Percentiles rank a stretch among this genome's conserved stretches.
These are phyloP conservation scores for Amylostereum chailletii DNA, from an alignment of 1,284 basidiomycete genomes.

Conservation along the genomic window DNA sequence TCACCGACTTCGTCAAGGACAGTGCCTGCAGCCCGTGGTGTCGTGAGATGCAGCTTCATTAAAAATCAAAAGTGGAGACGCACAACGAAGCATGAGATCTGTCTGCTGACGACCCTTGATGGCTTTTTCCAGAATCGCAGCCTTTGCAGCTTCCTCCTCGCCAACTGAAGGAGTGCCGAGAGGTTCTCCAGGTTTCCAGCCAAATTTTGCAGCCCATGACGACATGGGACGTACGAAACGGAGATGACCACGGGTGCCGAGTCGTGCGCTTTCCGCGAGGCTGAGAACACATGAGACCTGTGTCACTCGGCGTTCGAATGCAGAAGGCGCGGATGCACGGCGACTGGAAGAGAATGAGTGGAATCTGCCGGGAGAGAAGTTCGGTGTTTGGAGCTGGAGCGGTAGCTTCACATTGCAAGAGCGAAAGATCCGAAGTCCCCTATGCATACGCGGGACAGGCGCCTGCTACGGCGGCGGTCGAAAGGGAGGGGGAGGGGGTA, in stretches of 20 bases:
- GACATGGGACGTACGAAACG: slow-evolving; percentile 12
- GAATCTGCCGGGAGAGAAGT: neutral
- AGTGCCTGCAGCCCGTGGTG: slow-evolving; percentile 48
- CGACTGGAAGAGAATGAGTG: neutral
- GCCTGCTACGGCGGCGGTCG: neutral
- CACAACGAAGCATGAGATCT: slow-evolving; percentile 78
- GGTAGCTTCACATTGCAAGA: slow-evolving; percentile 37
- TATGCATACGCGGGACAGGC: slow-evolving; percentile 39
- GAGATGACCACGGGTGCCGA: neutral
- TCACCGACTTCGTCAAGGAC: slow-evolving; percentile 76
- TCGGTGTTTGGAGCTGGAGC: slow-evolving; percentile 6
- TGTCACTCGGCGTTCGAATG: too few species aligned
- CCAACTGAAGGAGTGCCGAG: slow-evolving; percentile 28
- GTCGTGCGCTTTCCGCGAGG: too few species aligned
- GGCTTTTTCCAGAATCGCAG: slow-evolving; percentile 68
- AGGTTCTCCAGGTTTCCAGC: slow-evolving; percentile 14
- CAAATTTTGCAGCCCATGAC: slow-evolving; percentile 20
- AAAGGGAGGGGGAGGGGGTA: neutral
- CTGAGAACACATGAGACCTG: too few species aligned
- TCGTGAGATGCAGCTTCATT: too few species aligned
- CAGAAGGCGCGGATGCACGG: neutral
- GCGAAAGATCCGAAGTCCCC: slow-evolving; percentile 24
- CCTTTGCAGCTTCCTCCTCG: slow-evolving; percentile 62
- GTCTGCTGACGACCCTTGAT: slow-evolving; percentile 75
- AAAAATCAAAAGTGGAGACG: slow-evolving; percentile 21